Evolutionary conservation across 164 flowering plant species (phyloP).

Genomic region (Annona squamosa): DNA sequence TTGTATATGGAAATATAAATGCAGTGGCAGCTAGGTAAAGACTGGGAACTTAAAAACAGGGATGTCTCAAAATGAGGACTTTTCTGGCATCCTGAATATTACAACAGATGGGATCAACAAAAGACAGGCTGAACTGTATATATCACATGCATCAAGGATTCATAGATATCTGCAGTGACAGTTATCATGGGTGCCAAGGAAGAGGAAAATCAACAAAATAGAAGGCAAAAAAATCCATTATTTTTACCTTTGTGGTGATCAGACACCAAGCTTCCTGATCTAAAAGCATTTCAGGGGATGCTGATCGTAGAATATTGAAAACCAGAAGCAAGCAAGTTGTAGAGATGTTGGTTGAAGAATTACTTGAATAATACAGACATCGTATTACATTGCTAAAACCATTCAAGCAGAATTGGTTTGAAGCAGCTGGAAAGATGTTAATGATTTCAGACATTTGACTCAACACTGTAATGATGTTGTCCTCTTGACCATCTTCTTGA

Average conservation of each 20-base stretch:
- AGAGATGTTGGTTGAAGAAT: conserved; percentile 26
- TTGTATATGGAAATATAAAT: too few species aligned
- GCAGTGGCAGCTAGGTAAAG: too few species aligned
- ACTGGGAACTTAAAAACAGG: too few species aligned
- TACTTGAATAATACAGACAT: conserved; percentile 24
- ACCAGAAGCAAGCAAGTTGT: conserved; percentile 30
- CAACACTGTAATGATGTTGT: conserved; percentile 41
- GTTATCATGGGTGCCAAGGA: background rate
- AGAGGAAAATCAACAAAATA: too few species aligned
- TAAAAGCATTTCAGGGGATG: conserved; percentile 37
- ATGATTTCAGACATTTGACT: conserved; percentile 37
- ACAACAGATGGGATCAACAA: background rate
- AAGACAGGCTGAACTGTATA: background rate
- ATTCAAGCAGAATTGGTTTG: conserved; percentile 60
- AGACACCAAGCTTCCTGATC: conserved; percentile 61
- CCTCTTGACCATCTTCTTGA: conserved; percentile 35
- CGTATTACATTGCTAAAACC: conserved; percentile 52
- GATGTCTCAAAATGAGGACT: background rate
- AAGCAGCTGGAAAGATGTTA: conserved; percentile 46
- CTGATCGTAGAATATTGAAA: conserved; percentile 47
- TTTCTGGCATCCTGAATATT: background rate
- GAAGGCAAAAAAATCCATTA: too few species aligned
- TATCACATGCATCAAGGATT: background rate
- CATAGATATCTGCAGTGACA: background rate
- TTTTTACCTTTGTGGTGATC: conserved; percentile 53